A percentile compares a stretch with the other conserved stretches of the same genome.
phyloP scores from a whole-genome alignment of 2,329 filamentous ascomycete genomes.

The Kalmusia sp. region DNA sequence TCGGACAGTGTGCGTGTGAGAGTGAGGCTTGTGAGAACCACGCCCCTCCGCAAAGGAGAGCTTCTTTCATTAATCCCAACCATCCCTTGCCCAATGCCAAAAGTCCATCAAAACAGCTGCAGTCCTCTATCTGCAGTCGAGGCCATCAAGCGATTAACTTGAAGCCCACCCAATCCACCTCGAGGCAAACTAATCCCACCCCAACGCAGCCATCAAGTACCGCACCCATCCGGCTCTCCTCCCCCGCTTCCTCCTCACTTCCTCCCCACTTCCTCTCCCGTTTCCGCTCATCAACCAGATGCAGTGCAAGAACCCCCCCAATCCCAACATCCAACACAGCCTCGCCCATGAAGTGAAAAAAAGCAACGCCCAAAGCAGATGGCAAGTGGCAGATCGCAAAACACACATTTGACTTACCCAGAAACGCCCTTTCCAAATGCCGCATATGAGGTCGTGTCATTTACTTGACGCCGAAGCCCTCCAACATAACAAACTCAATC shows the following conservation, averaged over 20 bases:
- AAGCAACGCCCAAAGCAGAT: slow-evolving; percentile 9
- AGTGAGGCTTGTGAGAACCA: background rate
- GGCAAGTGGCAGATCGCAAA: slow-evolving; percentile 18
- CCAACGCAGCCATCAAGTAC: background rate
- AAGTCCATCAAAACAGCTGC: background rate
- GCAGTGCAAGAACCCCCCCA: background rate
- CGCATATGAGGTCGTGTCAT: slow-evolving; percentile 12
- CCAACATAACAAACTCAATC: slow-evolving; percentile 13
- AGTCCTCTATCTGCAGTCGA: background rate
- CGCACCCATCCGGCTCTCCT: background rate
- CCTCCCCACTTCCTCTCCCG: no score
- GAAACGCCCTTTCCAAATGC: slow-evolving; percentile 36
- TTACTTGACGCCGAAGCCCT: slow-evolving; percentile 6
- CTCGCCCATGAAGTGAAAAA: slow-evolving; percentile 1
- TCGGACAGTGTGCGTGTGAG: no score
- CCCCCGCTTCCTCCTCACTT: no score
- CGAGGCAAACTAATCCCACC: background rate
- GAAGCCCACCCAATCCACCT: background rate
- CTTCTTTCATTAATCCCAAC: slow-evolving; percentile 7
- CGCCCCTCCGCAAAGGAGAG: background rate
- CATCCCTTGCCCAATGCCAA: background rate
- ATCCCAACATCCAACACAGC: background rate
- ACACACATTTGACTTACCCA: slow-evolving; percentile 20
- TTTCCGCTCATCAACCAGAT: background rate
- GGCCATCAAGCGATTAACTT: slow-evolving; percentile 7